phyloP scores from a whole-genome alignment of 768 basidiomycete genomes.

The Tylopilus vinaceipallidus region DNA sequence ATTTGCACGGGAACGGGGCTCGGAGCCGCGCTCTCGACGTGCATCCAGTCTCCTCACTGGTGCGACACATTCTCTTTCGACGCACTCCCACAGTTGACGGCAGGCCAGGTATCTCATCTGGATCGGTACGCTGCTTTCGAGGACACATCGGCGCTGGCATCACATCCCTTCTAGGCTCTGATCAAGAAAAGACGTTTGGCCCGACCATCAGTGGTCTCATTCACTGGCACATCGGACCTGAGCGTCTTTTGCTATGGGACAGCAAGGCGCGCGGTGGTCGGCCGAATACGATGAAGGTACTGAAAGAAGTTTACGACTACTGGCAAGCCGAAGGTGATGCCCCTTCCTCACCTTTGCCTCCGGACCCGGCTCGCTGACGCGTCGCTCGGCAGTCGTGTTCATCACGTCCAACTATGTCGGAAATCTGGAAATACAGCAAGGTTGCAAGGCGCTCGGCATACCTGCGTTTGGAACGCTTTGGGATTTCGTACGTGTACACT shows the following conservation, averaged over 20 bases:
- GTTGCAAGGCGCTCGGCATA: slow-evolving; percentile 67
- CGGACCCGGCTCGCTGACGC: background rate
- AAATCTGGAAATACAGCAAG: slow-evolving; percentile 77
- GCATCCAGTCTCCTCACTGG: slow-evolving; percentile 72
- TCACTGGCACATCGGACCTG: slow-evolving; percentile 66
- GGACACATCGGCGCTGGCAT: slow-evolving; percentile 4
- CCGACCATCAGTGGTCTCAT: slow-evolving; percentile 76
- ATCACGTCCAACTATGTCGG: slow-evolving; percentile 83
- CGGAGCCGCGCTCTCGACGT: slow-evolving; percentile 78
- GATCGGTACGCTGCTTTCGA: slow-evolving; percentile 49
- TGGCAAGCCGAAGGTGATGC: slow-evolving; percentile 69
- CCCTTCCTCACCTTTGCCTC: background rate
- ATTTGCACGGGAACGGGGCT: slow-evolving; percentile 83
- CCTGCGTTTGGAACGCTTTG: slow-evolving; percentile 69
- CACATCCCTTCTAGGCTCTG: slow-evolving; percentile 49
- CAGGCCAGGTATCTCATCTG: slow-evolving; percentile 73
- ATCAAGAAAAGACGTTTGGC: slow-evolving; percentile 83
- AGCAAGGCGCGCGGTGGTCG: slow-evolving; percentile 70
- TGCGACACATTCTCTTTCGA: slow-evolving; percentile 29
- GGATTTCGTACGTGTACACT: slow-evolving; percentile 59
- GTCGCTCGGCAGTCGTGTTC: slow-evolving; percentile 77
- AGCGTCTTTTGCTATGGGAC: slow-evolving; percentile 77
- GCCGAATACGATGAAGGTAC: slow-evolving; percentile 73
- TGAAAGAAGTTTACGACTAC: slow-evolving; percentile 63
- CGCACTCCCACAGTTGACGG: background rate